These are phyloP conservation scores for Globisporangium acanthophoron DNA, from an alignment of 352 stramenopile genomes.

Conservation along the genomic window DNA sequence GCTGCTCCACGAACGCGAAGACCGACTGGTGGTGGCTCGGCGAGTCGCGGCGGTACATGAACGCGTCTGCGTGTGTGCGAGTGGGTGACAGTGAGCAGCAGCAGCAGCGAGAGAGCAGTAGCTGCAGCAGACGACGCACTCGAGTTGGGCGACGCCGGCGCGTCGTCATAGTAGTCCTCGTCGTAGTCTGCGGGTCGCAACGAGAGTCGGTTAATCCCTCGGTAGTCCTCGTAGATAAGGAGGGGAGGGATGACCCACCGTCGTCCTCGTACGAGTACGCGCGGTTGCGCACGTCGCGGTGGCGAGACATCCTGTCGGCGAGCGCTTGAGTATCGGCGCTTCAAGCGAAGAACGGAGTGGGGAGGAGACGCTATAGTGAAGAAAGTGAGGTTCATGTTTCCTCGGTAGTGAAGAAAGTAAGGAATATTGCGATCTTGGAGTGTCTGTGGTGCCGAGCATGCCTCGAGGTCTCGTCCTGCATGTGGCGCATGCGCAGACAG, in stretches of 20 bases:
- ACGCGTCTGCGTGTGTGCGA: slow-evolving; percentile 36
- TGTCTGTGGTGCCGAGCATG: too few relatives aligned
- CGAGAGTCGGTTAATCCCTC: neutral
- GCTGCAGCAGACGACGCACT: slow-evolving; percentile 27
- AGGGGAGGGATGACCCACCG: slow-evolving; percentile 24
- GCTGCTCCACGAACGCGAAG: slow-evolving; percentile 76
- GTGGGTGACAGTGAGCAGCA: neutral
- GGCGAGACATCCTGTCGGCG: slow-evolving; percentile 56
- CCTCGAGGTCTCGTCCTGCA: too few relatives aligned
- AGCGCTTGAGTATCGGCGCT: too few relatives aligned
- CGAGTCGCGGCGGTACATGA: slow-evolving; percentile 81
- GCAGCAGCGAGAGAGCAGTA: neutral
- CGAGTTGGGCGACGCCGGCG: slow-evolving; percentile 51
- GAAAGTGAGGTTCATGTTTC: too few relatives aligned
- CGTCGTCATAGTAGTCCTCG: slow-evolving; percentile 62
- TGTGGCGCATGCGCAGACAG: too few relatives aligned
- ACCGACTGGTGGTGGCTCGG: slow-evolving; percentile 69
- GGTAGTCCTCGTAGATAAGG: too few relatives aligned
- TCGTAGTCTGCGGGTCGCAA: slow-evolving; percentile 46
- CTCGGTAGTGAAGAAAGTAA: too few relatives aligned
- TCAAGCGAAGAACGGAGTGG: too few relatives aligned
- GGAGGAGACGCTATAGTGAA: too few relatives aligned
- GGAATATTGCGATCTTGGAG: too few relatives aligned
- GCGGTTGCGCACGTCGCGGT: slow-evolving; percentile 83
- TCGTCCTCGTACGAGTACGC: slow-evolving; percentile 88